Base-by-base conservation (phyloP, 352 stramenopile genomes). In the Elongisporangium prolatum region DNA sequence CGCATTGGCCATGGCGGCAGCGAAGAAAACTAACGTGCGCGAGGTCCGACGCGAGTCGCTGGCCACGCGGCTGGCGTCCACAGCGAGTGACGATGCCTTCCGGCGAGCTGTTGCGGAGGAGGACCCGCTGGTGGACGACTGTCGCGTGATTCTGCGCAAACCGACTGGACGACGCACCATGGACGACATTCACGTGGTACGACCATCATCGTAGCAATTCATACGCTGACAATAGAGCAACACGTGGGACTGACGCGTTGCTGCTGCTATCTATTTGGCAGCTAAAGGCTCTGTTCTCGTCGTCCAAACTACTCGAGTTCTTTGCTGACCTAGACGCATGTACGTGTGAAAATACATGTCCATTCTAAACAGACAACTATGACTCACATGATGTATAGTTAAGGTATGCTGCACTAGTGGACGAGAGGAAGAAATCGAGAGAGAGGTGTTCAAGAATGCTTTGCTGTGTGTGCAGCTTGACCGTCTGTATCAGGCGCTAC, bases 271-370 rank as follows among this genome's bases (percentile, higher is more conserved):
- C 38, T 53, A 1, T 48, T n/a, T 28, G 40, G 21, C 62, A 92
- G 84, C 77, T 93, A 24, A 93, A 93, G 59, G 80, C 83, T 25
- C 67, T 91, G 25, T 77, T 93, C 21, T 69, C 62, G 11, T 75
- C 75, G 49, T 89, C 84, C 51, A 89, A 89, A 50, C 64, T 93
- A 25, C 80, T 90, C 59, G 72, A 89, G 44, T 91, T 91, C 62
- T 93, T 91, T 63, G 75, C 80, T 50, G 89, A 91, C 52, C 64
- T 93, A 20, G 84, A 93, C 54, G 74, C 78, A 47, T 89, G 80
- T 91, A 60, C 48, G 78, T 81, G 16, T 24, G 14, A 9, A 16
- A 21, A 37, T 61, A 40, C 14, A 48, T 49, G 40, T 24, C 25
- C 9, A 47, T 28, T 1, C n/a, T 44, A n/a, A n/a, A n/a, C 17